These are phyloP conservation scores for Fusarium penzigii DNA, from an alignment of 2,329 filamentous ascomycete genomes.

Conservation along the genomic window DNA sequence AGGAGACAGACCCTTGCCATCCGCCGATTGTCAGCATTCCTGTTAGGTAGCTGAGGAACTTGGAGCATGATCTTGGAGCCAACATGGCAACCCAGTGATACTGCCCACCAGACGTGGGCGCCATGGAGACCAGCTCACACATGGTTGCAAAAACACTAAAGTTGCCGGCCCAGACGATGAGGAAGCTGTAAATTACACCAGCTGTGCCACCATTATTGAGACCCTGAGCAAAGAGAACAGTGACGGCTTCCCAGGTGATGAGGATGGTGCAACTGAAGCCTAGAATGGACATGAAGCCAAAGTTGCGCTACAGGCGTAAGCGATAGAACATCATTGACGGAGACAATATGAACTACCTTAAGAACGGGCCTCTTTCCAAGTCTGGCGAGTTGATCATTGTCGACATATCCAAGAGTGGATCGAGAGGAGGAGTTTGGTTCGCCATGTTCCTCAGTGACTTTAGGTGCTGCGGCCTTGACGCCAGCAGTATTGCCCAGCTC, in stretches of 20 bases:
- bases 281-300: constrained; percentile 50
- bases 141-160: constrained; percentile 43
- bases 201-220: constrained; percentile 53
- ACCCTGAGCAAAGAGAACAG: constrained; percentile 35
- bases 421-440: constrained; percentile 20
- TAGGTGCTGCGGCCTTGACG: constrained; percentile 11
- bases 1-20: constrained; percentile 40
- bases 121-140: constrained; percentile 47
- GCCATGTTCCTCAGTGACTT: constrained; percentile 5
- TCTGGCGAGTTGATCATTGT: constrained; percentile 28
- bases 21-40: constrained; percentile 53
- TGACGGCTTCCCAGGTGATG: constrained; percentile 52
- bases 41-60: constrained; percentile 53
- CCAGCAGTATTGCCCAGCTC: constrained; percentile 25
- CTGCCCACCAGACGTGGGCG: constrained; percentile 56
- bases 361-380: constrained; percentile 34
- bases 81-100: constrained; percentile 63
- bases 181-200: constrained; percentile 53
- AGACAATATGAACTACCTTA: constrained; percentile 15
- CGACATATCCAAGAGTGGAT: constrained; percentile 16
- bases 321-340: neutral
- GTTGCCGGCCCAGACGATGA: constrained; percentile 49
- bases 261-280: constrained; percentile 55
- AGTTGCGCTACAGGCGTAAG: constrained; percentile 42
- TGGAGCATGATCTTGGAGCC: constrained; percentile 47